Evolutionary conservation across 2,329 filamentous ascomycete species (phyloP).

Genomic region (Trichoderma arundinaceum): DNA sequence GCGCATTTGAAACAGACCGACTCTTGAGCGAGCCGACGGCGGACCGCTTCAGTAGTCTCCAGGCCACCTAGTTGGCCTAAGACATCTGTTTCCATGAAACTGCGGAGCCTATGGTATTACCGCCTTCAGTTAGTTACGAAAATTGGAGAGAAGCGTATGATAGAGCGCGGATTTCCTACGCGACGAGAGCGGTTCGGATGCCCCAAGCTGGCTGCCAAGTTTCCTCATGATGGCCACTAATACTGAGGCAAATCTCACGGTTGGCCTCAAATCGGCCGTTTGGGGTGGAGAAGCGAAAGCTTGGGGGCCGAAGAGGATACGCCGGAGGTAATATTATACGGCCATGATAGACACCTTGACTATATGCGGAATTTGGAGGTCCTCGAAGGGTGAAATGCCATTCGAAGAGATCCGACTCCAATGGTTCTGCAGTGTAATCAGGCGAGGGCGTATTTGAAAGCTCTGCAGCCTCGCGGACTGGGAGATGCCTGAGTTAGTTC

Average conservation of each 20-base stretch:
- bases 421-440: constrained; percentile 83
- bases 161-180: constrained; percentile 44
- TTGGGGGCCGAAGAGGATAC: constrained; percentile 90
- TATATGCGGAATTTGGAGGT: constrained; percentile 80
- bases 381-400: constrained; percentile 99
- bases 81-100: constrained; percentile 91
- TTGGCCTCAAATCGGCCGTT: constrained; percentile 94
- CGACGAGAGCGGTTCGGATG: constrained; percentile 82
- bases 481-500: constrained; percentile 15
- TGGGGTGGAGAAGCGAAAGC: constrained; percentile 94
- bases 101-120: constrained; percentile 61
- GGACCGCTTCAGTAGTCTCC: constrained; percentile 71
- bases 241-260: constrained; percentile 93
- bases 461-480: constrained; percentile 89
- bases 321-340: constrained; percentile 88
- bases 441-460: constrained; percentile 78
- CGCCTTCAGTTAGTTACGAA: constrained; percentile 16
- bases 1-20: constrained; percentile 71
- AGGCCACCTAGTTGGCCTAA: constrained; percentile 89
- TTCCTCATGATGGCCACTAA: constrained; percentile 94
- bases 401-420: constrained; percentile 91
- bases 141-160: neutral
- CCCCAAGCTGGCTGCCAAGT: constrained; percentile 99
- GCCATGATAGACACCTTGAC: constrained; percentile 87
- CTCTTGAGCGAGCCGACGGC: constrained; percentile 71